Conservation (phyloP, 2,329 filamentous ascomycete genomes). For the Microdochium trichocladiopsis region DNA sequence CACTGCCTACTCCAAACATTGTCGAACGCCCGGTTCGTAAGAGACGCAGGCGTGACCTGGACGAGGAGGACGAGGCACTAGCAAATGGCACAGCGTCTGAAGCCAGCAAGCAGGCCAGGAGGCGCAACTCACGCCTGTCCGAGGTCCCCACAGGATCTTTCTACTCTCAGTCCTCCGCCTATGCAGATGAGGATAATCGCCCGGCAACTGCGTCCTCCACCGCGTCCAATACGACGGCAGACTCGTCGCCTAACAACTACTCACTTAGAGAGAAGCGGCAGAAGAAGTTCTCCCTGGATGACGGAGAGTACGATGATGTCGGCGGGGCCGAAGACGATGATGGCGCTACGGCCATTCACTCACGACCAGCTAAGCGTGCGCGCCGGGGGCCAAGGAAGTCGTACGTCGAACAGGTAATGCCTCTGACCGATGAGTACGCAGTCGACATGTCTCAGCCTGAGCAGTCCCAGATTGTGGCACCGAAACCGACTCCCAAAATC, state of each 20-base stretch:
- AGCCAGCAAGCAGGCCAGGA: slow-evolving; percentile 4
- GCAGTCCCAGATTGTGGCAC: slow-evolving; percentile 2
- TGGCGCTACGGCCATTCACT: slow-evolving; percentile 23
- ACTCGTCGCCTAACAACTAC: slow-evolving; percentile 37
- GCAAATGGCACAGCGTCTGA: slow-evolving; percentile 6
- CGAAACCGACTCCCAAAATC: slow-evolving; percentile 19
- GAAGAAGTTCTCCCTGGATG: slow-evolving; percentile 44
- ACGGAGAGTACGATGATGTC: slow-evolving; percentile 30
- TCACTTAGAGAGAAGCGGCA: slow-evolving; percentile 46
- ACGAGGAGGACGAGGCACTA: slow-evolving; percentile 3
- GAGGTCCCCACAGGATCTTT: slow-evolving; percentile 34
- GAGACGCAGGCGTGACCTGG: slow-evolving; percentile 1
- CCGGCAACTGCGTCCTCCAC: slow-evolving; percentile 48
- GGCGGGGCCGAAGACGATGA: slow-evolving; percentile 19
- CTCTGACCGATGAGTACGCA: slow-evolving; percentile 1
- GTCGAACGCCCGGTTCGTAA: slow-evolving; percentile 1
- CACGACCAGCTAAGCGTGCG: slow-evolving; percentile 17
- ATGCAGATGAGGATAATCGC: slow-evolving; percentile 34
- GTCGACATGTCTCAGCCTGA: background rate
- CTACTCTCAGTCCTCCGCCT: slow-evolving; percentile 25
- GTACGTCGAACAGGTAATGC: slow-evolving; percentile 8
- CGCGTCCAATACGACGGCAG: slow-evolving; percentile 37
- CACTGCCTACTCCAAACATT: background rate
- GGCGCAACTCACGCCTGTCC: slow-evolving; percentile 11
- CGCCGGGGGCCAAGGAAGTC: slow-evolving; percentile 18